Evolutionary conservation across 1,284 basidiomycete genomes (phyloP), one percentile per base, ranked within the genome.

Genomic region (Grifola frondosa): DNA sequence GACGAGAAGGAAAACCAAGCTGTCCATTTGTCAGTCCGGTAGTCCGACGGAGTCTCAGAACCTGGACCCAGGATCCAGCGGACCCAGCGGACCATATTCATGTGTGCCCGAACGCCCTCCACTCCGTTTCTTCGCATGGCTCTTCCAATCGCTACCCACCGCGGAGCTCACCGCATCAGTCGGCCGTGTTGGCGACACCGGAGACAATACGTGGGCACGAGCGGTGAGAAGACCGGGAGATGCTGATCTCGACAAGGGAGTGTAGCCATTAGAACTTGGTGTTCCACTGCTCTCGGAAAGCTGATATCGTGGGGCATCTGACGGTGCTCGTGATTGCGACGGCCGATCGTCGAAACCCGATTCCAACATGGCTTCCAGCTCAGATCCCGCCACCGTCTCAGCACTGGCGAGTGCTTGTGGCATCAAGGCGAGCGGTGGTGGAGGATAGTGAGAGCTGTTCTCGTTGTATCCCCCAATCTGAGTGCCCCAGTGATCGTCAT

Each of bases 391-490:
- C 8, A 95, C 70, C 5, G 83, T 81, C 53, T 80, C 75, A 8
- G 79, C 85, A 21, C 71, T 72, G 13, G 72, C 70, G 16, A 78
- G 57, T 3, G 67, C 65, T 25, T 75, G 66, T 8, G 76, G 70
- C 7, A 75, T 44, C 4, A 93, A 72, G 1, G 77, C 87, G n/a
- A 81, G 71, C 9, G 93, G 91, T 0, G 93, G 92, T 5, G 89
- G 89, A 23, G 89, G 84, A 57, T 84, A 93, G 49, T 82, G 75
- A 0, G 77, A 56, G 57, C 81, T 80, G 62, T 90, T 75, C 66
- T 97, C 94, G 65, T 95, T 92, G 70, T 97, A 97, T 21, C 75
- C 83, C 10, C 89, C 88, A 46, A 91, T 88, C 61, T 91, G 88
- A 8, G 75, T 66, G 4, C 89, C 92, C 94, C 94, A 98, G 32